These are phyloP conservation scores for Astragalus glycyphyllos DNA, from an alignment of 306 rosid genomes.

Conservation along the genomic window DNA sequence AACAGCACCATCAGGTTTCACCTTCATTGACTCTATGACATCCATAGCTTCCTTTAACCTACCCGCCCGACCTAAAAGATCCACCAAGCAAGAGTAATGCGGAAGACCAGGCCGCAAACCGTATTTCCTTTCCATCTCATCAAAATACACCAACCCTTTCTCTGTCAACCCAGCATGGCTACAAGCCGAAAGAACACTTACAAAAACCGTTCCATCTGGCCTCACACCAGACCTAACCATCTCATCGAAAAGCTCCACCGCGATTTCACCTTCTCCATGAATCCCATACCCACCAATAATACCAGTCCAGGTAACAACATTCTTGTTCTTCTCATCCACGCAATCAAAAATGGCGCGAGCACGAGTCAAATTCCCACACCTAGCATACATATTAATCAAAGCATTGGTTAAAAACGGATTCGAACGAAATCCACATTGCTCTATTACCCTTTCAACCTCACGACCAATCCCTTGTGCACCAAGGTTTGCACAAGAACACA, in stretches of 20 bases:
- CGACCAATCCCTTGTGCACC: constrained; percentile 56
- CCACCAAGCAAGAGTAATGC: constrained; percentile 88
- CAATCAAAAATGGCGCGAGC: constrained; percentile 47
- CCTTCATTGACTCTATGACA: constrained; percentile 66
- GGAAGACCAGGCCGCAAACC: constrained; percentile 70
- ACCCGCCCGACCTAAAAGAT: constrained; percentile 90
- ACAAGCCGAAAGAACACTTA: constrained; percentile 77
- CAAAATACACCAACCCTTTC: constrained; percentile 70
- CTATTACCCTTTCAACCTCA: constrained; percentile 49
- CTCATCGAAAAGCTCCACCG: constrained; percentile 65
- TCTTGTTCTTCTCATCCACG: constrained; percentile 45
- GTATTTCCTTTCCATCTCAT: constrained; percentile 59
- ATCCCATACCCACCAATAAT: constrained; percentile 86
- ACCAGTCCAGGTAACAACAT: constrained; percentile 68
- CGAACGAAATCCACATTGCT: constrained; percentile 41
- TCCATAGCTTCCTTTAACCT: constrained; percentile 70
- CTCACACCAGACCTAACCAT: constrained; percentile 66
- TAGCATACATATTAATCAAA: constrained; percentile 57
- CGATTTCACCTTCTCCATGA: constrained; percentile 84
- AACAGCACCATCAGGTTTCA: constrained; percentile 82
- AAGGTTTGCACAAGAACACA: constrained; percentile 57
- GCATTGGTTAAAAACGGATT: constrained; percentile 58
- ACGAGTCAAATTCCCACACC: constrained; percentile 57
- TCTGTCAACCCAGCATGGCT: constrained; percentile 88
- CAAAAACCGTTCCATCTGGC: constrained; percentile 81